Evolutionary conservation across 139 green algal species (phyloP), one percentile per base, ranked within the genome.

Genomic region (Chlorokybus atmophyticus): DNA sequence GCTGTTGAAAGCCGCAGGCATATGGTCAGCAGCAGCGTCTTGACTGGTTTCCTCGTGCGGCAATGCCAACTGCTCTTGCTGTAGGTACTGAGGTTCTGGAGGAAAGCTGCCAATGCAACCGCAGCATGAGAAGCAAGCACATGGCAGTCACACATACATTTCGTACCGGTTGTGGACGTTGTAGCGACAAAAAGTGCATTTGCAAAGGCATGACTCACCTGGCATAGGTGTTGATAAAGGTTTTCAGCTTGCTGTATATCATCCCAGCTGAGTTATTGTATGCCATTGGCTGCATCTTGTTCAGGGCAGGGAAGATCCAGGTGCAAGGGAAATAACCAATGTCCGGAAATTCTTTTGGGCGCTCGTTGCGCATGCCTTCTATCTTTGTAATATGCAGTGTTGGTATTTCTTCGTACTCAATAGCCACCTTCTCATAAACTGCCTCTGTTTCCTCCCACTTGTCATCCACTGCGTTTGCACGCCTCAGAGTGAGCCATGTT

Each of bases 321-420:
- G 58, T 66, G 30, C 27, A 50, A n/a, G 58, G 58, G 50, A 66
- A 58, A 49, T 59, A 66, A 32, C 58, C 58, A 4, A 58, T 30
- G 27, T 66, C 58, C 14, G 49, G 47, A 25, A 66, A 66, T 21
- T 50, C 21, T 27, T 42, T 52, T 8, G 58, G 58, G 19, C 40
- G 35, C 58, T 66, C 58, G 58, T 66, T 66, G 48, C 31, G 42
- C 6, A 66, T 50, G 32, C 58, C 58, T 32, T 66, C 49, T 3
- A 66, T 66, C 26, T 47, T 42, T 19, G 10, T 25, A 49, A 66
- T 19, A 5, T 40, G 17, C 4, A 66, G 30, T 21, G 26, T 49
- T 3, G 32, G 21, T 24, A 52, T 7, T 6, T 56, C 58, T 49
- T 66, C 58, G 2, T 28, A 17, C 30, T 21, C 49, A 3, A 52